Conservation (phyloP, 2,329 filamentous ascomycete genomes). For the Fusarium tupiense region DNA sequence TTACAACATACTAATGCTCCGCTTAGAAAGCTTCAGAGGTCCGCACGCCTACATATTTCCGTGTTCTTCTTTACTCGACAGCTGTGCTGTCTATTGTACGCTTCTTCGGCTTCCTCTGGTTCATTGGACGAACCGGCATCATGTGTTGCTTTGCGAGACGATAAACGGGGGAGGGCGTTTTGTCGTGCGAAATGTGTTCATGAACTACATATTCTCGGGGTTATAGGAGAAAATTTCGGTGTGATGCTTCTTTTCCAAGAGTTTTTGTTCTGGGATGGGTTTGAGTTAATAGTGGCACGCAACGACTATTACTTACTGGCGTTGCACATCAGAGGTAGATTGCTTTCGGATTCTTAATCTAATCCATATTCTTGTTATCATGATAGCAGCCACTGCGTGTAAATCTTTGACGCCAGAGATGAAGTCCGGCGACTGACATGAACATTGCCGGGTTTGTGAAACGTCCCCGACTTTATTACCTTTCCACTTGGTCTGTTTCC, state of each 20-base stretch:
- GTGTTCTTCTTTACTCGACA: slow-evolving; percentile 37
- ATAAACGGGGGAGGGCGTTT: background rate
- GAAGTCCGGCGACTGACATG: background rate
- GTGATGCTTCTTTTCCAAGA: background rate
- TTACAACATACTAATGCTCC: slow-evolving; percentile 4
- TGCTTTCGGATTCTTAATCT: slow-evolving; percentile 4
- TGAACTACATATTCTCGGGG: slow-evolving; percentile 17
- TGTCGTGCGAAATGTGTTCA: slow-evolving; percentile 4
- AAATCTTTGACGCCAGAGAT: background rate
- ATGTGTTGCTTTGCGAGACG: slow-evolving; percentile 40
- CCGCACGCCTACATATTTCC: slow-evolving; percentile 38
- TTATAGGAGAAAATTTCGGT: background rate
- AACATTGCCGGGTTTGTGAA: background rate
- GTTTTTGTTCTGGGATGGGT: background rate
- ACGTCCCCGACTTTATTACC: background rate
- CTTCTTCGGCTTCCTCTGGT: slow-evolving; percentile 41
- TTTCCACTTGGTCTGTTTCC: too few species aligned
- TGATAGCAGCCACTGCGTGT: background rate
- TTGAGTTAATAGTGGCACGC: slow-evolving; percentile 5
- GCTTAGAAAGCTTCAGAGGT: slow-evolving; percentile 27
- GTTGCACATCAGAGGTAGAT: slow-evolving; percentile 5
- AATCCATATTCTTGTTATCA: background rate
- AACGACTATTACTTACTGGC: slow-evolving; percentile 2
- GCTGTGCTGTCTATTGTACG: slow-evolving; percentile 38
- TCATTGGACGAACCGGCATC: slow-evolving; percentile 38